Base-by-base conservation (phyloP, 192 early-diverging fungal species). In the Backusella sp. region DNA sequence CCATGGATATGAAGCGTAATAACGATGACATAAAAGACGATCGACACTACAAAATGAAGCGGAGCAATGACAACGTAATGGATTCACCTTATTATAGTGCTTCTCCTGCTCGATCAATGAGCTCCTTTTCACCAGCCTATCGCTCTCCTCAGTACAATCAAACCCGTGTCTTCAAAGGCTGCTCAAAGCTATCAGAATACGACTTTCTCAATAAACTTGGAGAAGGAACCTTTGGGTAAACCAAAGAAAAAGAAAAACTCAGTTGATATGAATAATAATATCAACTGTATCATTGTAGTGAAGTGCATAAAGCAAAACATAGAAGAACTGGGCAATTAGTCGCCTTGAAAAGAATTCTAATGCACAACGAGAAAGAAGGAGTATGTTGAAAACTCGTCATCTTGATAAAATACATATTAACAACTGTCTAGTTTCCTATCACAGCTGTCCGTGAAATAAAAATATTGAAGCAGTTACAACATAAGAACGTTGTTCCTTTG, bases 361-460 rank as follows among this genome's bases (percentile, higher is more conserved):
- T 99, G 90, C 96, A 96, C 77, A 96, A 96, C 72, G 96, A 98
- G 78, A 96, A 97, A 75, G 97, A 95, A 72, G 92, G 92, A 17
- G 81, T 80, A 80, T 15, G 74, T 68, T 1, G 2, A n/a, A 14
- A 39, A 6, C 19, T 49, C 46, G 6, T 49, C 46, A 49, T 49
- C 46, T 49, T 49, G 15, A n/a, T n/a, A 7, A 35, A 59, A 56
- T 39, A 70, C 1, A 30, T 15, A 11, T 8, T 9, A 66, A 39
- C 21, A 32, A 49, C 21, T 44, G 15, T 44, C 74, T 68, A 80
- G 80, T 23, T 98, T 71, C 98, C 97, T 4, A 96, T 99, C 67
- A 99, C 98, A 0, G 95, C 97, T 2, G 87, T 99, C 26, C 93
- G 98, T 66, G 98, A 99, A 84, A 98, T 99, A 73, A 96, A 94